phyloP scores from a whole-genome alignment of 2,329 filamentous ascomycete species.

The Calonectria fujianensis region DNA sequence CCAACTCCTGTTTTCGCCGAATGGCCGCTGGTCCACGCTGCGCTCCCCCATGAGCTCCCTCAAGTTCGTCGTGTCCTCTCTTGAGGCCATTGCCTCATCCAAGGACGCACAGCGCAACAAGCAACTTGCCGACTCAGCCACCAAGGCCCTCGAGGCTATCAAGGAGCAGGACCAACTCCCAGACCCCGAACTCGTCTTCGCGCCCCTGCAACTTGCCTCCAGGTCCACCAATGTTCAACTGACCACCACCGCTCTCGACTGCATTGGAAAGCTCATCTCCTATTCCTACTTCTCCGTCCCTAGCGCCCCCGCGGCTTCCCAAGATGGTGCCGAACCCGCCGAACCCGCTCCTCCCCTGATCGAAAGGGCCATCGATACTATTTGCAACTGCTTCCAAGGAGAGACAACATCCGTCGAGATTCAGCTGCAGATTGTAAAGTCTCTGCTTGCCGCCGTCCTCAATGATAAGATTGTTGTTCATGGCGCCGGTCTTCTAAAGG shows the following conservation, averaged over 20 bases:
- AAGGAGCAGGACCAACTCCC: constrained; percentile 89
- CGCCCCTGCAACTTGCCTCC: constrained; percentile 91
- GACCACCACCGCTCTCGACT: constrained; percentile 93
- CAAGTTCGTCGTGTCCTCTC: constrained; percentile 94
- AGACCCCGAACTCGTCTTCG: constrained; percentile 93
- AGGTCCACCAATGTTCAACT: constrained; percentile 90
- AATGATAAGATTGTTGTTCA: constrained; percentile 99
- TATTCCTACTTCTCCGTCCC: constrained; percentile 97
- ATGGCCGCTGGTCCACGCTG: constrained; percentile 66
- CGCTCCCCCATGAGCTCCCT: constrained; percentile 89
- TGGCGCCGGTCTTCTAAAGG: constrained; percentile 95
- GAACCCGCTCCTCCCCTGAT: constrained; percentile 82
- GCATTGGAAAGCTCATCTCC: constrained; percentile 98
- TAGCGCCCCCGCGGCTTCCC: constrained; percentile 61
- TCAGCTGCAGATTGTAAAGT: constrained; percentile 98
- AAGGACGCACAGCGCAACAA: constrained; percentile 94
- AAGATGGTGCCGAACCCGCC: constrained; percentile 62
- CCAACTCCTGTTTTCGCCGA: constrained; percentile 55
- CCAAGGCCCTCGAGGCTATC: constrained; percentile 88
- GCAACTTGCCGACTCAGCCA: constrained; percentile 86
- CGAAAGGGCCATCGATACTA: constrained; percentile 98
- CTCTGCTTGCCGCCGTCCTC: constrained; percentile 92
- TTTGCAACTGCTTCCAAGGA: constrained; percentile 99
- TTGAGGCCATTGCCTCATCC: constrained; percentile 93
- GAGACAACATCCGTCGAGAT: constrained; percentile 94